These are phyloP conservation scores for Starmerella roubikii DNA, from an alignment of 805 yeast species.

Conservation along the genomic window DNA sequence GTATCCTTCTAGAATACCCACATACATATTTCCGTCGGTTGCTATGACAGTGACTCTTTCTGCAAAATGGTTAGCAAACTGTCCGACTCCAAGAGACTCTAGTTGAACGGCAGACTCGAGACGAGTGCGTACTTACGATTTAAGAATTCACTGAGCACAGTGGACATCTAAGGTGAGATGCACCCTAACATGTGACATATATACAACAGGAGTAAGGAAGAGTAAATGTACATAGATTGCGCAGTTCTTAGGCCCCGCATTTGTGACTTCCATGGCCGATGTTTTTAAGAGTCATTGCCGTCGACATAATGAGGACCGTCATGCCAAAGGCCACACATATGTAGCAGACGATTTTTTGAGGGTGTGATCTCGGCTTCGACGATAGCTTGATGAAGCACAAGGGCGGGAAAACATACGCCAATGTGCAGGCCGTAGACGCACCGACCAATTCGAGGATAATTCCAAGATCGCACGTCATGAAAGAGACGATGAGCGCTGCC, in stretches of 20 bases:
- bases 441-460: constrained; percentile 82
- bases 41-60: constrained; percentile 24
- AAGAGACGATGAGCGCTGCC: constrained; percentile 58
- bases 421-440: constrained; percentile 78
- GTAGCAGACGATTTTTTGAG: constrained; percentile 41
- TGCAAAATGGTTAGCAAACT: constrained; percentile 14
- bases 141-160: constrained; percentile 16
- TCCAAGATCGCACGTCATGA: constrained; percentile 77
- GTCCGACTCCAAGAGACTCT: neutral
- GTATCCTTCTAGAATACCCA: constrained; percentile 27
- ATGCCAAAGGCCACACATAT: constrained; percentile 59
- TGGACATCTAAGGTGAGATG: too few species aligned
- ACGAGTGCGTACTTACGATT: constrained; percentile 18
- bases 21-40: constrained; percentile 26
- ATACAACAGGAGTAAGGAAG: too few species aligned
- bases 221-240: too few species aligned
- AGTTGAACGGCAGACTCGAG: neutral
- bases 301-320: constrained; percentile 65
- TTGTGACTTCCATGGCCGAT: constrained; percentile 28
- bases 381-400: constrained; percentile 62
- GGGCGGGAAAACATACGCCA: constrained; percentile 90
- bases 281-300: constrained; percentile 51
- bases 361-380: constrained; percentile 23
- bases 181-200: too few species aligned
- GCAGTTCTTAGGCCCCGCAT: constrained; percentile 6